phyloP scores from a whole-genome alignment of 1,284 basidiomycete genomes.

The Pascua guehoae region DNA sequence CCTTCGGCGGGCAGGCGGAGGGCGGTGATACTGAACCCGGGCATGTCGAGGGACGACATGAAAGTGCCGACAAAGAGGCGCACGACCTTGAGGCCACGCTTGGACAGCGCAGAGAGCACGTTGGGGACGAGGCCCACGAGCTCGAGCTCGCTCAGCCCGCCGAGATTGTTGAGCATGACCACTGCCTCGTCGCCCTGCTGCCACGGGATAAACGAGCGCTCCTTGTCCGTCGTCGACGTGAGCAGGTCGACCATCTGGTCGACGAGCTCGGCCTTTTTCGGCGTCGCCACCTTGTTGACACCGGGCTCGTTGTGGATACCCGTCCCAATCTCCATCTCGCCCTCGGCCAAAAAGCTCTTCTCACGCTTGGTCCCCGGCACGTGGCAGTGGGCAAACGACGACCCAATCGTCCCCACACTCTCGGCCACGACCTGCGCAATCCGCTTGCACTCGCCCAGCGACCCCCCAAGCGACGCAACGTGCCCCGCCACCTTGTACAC shows the following conservation, averaged over 20 bases:
- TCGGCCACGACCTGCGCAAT: conserved; percentile 66
- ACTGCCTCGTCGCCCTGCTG: conserved; percentile 60
- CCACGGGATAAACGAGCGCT: conserved; percentile 82
- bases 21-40: conserved; percentile 85
- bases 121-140: conserved; percentile 58
- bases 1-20: conserved; percentile 65
- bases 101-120: conserved; percentile 54
- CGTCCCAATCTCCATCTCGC: conserved; percentile 79
- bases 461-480: conserved; percentile 65
- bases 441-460: conserved; percentile 68
- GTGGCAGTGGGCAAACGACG: conserved; percentile 88
- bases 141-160: conserved; percentile 82
- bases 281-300: conserved; percentile 60
- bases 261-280: conserved; percentile 66
- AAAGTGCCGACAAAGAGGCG: conserved; percentile 72
- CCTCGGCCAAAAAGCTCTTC: conserved; percentile 14
- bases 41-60: conserved; percentile 93
- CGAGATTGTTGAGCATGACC: conserved; percentile 56
- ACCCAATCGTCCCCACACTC: conserved; percentile 72
- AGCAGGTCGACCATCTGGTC: conserved; percentile 68
- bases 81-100: conserved; percentile 59
- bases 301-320: conserved; percentile 90
- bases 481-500: conserved; percentile 91
- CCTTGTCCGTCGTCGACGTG: conserved; percentile 68
- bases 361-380: conserved; percentile 17